Conservation (phyloP, 306 rosid genomes). For the Vachellia pachyceras region DNA sequence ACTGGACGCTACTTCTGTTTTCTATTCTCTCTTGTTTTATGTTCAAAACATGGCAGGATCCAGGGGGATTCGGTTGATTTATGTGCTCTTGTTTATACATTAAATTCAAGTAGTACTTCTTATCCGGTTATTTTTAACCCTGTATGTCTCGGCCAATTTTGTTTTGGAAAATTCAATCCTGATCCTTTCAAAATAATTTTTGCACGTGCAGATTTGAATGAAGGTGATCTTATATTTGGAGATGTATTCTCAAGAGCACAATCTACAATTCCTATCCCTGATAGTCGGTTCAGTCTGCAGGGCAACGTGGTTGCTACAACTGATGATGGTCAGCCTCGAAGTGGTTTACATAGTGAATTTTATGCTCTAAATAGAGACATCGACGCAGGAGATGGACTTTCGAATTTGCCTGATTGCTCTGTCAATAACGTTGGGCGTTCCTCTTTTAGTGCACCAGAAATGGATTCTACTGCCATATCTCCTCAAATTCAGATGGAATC, state of each 20-base stretch:
- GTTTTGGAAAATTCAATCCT: constrained; percentile 9
- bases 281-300: constrained; percentile 39
- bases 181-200: background rate
- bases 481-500: constrained; percentile 54
- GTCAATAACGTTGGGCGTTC: constrained; percentile 50
- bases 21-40: background rate
- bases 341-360: constrained; percentile 44
- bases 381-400: constrained; percentile 37
- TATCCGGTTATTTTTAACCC: background rate
- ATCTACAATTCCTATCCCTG: constrained; percentile 47
- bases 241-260: constrained; percentile 48
- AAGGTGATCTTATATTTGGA: constrained; percentile 52
- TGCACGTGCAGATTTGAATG: constrained; percentile 56
- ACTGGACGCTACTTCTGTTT: background rate
- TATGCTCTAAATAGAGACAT: constrained; percentile 34
- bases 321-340: constrained; percentile 35
- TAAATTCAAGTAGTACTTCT: background rate
- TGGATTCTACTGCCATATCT: constrained; percentile 45
- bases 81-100: constrained; percentile 3
- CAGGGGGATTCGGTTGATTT: background rate
- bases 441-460: constrained; percentile 43
- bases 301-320: constrained; percentile 48
- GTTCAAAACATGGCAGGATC: background rate
- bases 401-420: constrained; percentile 49
- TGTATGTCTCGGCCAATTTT: constrained; percentile 18